Evolutionary conservation across 345 rosid species (phyloP), one percentile per base, ranked within the genome.

Genomic region (Eucalyptus leucophloia): DNA sequence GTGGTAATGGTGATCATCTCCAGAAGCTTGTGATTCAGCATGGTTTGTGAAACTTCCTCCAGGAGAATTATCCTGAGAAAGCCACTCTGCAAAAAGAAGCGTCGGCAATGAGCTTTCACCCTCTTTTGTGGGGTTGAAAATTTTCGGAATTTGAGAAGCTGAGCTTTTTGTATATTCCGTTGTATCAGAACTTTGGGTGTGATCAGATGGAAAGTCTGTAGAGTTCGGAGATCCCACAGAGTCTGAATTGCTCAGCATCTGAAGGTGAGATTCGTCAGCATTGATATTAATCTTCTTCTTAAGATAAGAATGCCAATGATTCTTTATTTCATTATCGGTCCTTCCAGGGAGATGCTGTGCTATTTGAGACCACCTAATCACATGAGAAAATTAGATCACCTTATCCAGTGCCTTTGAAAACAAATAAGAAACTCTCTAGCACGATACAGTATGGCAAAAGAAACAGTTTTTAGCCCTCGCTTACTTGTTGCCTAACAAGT

Each of bases 301-400:
- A 90, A 97, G 90, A 90, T 95, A 93, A 3, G 99, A 96, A 92
- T 97, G 99, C 99, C 99, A 97, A 51, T 95, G 92, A 89, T 98
- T 98, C 92, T 98, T 98, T 49, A 98, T 96, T 92, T 98, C 99
- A 51, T 98, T 97, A 87, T 98, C 98, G 12, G 99, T 98, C 94
- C 99, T 95, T 90, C 99, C 99, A 5, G 99, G 97, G 92, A 98
- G 92, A 58, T 93, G 95, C 87, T 92, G 97, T 9, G 99, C 97
- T 72, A 98, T 98, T 87, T 94, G 94, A 18, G 99, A 98, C 99
- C 99, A 98, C 92, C 99, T 98, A 86, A 42, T 89, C 89, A 89
- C 30, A 47, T 24, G 24, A 65, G 80, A 87, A 34, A 40, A 62
- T 30, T 18, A 65, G 88, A 51, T 26, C 47, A n/a, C 9, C 30